These are phyloP conservation scores for Echites panduratus DNA, from an alignment of 257 asterid species.

Conservation along the genomic window DNA sequence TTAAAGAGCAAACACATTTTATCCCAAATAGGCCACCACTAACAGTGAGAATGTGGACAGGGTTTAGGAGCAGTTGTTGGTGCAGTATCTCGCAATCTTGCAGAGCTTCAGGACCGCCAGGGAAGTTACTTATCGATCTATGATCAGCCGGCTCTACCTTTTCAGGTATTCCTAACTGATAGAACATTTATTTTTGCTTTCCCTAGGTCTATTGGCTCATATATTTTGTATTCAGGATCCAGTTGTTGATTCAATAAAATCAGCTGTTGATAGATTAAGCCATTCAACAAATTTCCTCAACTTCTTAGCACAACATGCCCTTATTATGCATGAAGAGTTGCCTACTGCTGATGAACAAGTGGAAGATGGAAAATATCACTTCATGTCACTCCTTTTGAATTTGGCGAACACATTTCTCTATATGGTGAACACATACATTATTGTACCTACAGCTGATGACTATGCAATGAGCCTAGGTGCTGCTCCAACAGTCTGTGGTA, in stretches of 20 bases:
- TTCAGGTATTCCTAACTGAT: conserved; percentile 42
- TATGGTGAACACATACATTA: conserved; percentile 94
- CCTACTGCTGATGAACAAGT: conserved; percentile 61
- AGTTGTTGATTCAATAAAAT: conserved; percentile 66
- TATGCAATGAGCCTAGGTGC: conserved; percentile 97
- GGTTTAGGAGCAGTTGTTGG: conserved; percentile 99
- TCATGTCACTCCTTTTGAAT: conserved; percentile 84
- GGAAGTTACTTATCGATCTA: conserved; percentile 97
- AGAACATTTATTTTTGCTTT: not conserved
- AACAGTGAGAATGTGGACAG: conserved; percentile 36
- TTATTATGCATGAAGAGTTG: conserved; percentile 91
- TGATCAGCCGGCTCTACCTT: conserved; percentile 79
- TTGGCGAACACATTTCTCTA: conserved; percentile 92
- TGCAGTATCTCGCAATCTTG: conserved; percentile 95
- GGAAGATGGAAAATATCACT: conserved; percentile 81
- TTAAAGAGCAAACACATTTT: not conserved
- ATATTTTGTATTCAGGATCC: conserved; percentile 59
- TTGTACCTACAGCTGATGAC: conserved; percentile 99
- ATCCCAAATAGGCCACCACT: not conserved
- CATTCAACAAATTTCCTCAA: conserved; percentile 84
- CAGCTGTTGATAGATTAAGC: conserved; percentile 83
- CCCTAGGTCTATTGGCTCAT: not conserved
- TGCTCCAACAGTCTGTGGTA: conserved; percentile 96
- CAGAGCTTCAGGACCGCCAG: conserved; percentile 90
- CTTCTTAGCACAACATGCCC: conserved; percentile 95